phyloP scores from a whole-genome alignment of 2,329 filamentous ascomycete species.

The Pezicula rhizophila region DNA sequence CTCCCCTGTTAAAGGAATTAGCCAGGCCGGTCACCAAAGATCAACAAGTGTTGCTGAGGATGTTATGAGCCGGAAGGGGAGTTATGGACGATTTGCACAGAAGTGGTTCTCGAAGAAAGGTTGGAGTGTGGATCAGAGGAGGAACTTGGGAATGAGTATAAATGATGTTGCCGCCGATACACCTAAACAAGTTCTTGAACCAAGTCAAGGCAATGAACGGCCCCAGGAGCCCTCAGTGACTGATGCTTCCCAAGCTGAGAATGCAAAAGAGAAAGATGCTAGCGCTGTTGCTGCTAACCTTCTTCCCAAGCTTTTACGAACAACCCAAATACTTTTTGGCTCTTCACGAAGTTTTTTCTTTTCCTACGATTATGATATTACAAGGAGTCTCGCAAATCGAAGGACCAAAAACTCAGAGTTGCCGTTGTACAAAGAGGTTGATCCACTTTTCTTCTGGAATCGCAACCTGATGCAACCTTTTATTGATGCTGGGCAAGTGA shows the following conservation, averaged over 20 bases:
- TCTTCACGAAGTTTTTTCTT: conserved; percentile 85
- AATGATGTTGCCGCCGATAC: conserved; percentile 29
- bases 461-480: conserved; percentile 68
- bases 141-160: conserved; percentile 58
- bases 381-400: conserved; percentile 49
- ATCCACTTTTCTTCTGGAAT: conserved; percentile 90
- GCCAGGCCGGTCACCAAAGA: conserved; percentile 14
- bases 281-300: conserved; percentile 34
- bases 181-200: conserved; percentile 27
- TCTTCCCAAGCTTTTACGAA: conserved; percentile 78
- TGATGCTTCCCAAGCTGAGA: not conserved
- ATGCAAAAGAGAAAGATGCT: conserved; percentile 4
- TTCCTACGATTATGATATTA: conserved; percentile 91
- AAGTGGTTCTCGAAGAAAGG: conserved; percentile 86
- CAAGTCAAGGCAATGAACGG: conserved; percentile 10
- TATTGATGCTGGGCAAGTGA: conserved; percentile 64
- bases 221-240: not conserved
- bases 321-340: conserved; percentile 77
- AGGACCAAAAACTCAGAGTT: conserved; percentile 39
- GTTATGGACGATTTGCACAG: conserved; percentile 83
- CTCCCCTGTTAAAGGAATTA: not conserved
- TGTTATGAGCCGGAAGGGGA: conserved; percentile 75
- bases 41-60: conserved; percentile 73
- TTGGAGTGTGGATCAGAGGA: conserved; percentile 67
- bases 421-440: conserved; percentile 66